A percentile compares a stretch with the other conserved stretches of the same genome.
These are phyloP conservation scores for Oryza brachyantha DNA, from an alignment of 176 grass and related monocot genomes.

Conservation along the genomic window DNA sequence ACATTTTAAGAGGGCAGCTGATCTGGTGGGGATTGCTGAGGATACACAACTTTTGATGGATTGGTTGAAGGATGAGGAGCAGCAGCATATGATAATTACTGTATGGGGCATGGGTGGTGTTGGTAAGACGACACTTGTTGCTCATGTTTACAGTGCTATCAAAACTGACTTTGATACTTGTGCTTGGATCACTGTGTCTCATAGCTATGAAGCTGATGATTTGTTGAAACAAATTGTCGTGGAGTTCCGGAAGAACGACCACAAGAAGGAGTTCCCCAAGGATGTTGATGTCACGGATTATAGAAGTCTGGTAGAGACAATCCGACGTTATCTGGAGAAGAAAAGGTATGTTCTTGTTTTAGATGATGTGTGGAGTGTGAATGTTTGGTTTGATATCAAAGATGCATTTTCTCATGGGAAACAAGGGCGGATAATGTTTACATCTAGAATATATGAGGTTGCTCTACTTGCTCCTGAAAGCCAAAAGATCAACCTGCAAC, in stretches of 20 bases:
- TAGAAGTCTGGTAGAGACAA: slow-evolving; percentile 28
- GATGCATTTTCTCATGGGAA: slow-evolving; percentile 27
- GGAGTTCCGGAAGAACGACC: slow-evolving; percentile 24
- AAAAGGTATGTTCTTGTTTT: slow-evolving; percentile 31
- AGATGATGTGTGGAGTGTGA: slow-evolving; percentile 37
- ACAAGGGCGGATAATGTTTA: slow-evolving; percentile 30
- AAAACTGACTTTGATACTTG: slow-evolving; percentile 30
- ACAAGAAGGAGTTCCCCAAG: slow-evolving; percentile 13
- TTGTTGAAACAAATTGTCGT: slow-evolving; percentile 5
- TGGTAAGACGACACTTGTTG: slow-evolving; percentile 31
- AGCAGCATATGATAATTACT: slow-evolving; percentile 20
- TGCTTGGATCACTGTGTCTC: slow-evolving; percentile 38
- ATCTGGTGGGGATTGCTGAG: slow-evolving; percentile 26
- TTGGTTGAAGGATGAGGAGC: slow-evolving; percentile 30
- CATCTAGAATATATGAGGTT: slow-evolving; percentile 26
- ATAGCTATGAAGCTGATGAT: slow-evolving; percentile 30
- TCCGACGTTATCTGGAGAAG: slow-evolving; percentile 8
- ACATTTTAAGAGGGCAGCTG: slow-evolving; percentile 21
- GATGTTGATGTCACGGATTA: slow-evolving; percentile 23
- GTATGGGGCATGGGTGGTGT: slow-evolving; percentile 34
- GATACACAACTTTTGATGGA: slow-evolving; percentile 1
- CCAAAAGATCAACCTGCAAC: slow-evolving; percentile 25
- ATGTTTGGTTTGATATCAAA: slow-evolving; percentile 30
- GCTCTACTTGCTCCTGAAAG: slow-evolving; percentile 15
- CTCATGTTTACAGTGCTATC: slow-evolving; percentile 25